Conservation (phyloP, 2,329 filamentous ascomycete genomes). For the Ascochyta koolunga region DNA sequence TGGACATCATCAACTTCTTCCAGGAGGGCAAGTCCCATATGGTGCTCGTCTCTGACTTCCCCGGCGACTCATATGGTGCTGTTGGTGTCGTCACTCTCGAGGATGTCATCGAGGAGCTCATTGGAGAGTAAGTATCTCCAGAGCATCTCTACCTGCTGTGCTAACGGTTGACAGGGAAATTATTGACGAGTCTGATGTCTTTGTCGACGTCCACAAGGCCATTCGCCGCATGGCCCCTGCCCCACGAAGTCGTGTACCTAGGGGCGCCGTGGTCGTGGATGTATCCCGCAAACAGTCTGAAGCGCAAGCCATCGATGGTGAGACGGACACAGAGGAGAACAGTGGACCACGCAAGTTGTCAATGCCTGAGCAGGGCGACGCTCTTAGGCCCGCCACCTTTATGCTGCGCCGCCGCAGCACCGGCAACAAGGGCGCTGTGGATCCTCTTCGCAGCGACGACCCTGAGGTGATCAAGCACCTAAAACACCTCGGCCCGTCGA, state of each 20-base stretch:
- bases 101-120: conserved; percentile 97
- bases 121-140: conserved; percentile 78
- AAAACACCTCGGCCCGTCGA: conserved; percentile 69
- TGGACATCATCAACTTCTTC: conserved; percentile 99
- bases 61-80: conserved; percentile 89
- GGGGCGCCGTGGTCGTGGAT: conserved; percentile 60
- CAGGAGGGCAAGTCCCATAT: conserved; percentile 99
- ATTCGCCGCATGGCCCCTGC: conserved; percentile 88
- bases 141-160: not conserved
- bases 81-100: conserved; percentile 94
- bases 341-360: conserved; percentile 36
- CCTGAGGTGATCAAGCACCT: conserved; percentile 65
- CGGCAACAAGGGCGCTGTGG: conserved; percentile 42
- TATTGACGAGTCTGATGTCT: conserved; percentile 98
- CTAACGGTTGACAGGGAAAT: conserved; percentile 72
- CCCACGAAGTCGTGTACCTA: conserved; percentile 74
- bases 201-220: conserved; percentile 97
- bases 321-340: conserved; percentile 25
- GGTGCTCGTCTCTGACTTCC: conserved; percentile 90
- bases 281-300: conserved; percentile 31
- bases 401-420: conserved; percentile 55
- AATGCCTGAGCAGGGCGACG: conserved; percentile 35
- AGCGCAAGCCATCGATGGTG: conserved; percentile 23
- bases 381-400: conserved; percentile 49
- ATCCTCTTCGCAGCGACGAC: conserved; percentile 57